Evolutionary conservation across 2,329 filamentous ascomycete species (phyloP), one percentile per base, ranked within the genome.

Genomic region (Geosmithia flava): DNA sequence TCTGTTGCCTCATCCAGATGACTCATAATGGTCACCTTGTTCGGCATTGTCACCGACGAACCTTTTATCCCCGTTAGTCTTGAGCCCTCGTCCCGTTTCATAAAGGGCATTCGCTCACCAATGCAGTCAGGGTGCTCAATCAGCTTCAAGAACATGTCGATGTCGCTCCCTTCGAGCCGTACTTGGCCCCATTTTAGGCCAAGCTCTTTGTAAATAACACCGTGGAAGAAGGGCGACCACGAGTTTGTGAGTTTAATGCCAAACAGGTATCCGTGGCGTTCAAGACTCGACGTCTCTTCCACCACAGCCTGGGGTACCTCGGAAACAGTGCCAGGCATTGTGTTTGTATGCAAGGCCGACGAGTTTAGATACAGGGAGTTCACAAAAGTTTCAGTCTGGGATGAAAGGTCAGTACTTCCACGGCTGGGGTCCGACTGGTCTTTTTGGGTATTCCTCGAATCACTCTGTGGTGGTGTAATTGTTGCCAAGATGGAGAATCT

Each of bases 31-130:
- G 79, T 72, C 23, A 91, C 78, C 64, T 93, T 91, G 70, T 87
- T 81, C 0, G 87, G 87, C 86, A 91, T 93, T 19, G 86, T 91
- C 39, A 91, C 80, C 3, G 83, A 80, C 20, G 82, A 78, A 48
- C 83, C 82, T 76, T 49, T 19, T 29, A 16, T 37, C 6, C 10
- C 13, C 3, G 6, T 37, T 11, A 37, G 15, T 37, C 6, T 37
- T 11, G 23, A 17, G 42, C 8, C 44, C 13, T 27, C 8, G 42
- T 3, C 20, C 15, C 20, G 8, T 45, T 30, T 3, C 20, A 30
- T 23, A 13, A 33, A 10, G 13, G 2, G 33, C 33, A 13, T 37
- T 37, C 16, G 46, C 67, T 42, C 64, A 75, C 80, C 81, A 57
- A 81, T 83, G 61, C 81, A 84, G 53, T 73, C 68, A 16, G 76